Conservation (phyloP, 768 basidiomycete species). For the Rhizopogon vesiculosus region DNA sequence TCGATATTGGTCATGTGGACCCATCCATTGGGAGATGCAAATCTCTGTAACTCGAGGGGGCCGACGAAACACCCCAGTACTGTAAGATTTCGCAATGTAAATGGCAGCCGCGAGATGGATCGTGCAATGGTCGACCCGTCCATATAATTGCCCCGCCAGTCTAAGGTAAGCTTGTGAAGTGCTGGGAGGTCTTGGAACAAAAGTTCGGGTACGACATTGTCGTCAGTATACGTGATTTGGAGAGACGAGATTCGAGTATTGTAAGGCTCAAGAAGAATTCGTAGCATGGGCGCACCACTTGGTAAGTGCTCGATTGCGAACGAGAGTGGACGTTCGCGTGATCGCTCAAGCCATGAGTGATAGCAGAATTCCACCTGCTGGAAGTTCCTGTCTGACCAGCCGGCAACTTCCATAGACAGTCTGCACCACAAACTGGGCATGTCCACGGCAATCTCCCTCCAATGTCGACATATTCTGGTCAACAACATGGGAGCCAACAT, state of each 20-base stretch:
- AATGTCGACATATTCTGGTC: constrained; percentile 34
- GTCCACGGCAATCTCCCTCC: constrained; percentile 34
- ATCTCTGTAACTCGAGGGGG: too few relatives aligned
- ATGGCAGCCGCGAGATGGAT: constrained; percentile 5
- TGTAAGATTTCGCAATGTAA: neutral
- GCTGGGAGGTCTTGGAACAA: constrained; percentile 14
- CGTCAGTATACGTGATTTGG: constrained; percentile 12
- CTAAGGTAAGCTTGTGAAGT: constrained; percentile 15
- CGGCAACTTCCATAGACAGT: constrained; percentile 20
- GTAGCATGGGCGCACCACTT: neutral
- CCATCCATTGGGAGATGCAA: constrained; percentile 13
- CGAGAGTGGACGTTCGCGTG: constrained; percentile 13
- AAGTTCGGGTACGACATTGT: constrained; percentile 7
- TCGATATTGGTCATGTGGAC: constrained; percentile 12
- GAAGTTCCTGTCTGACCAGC: constrained; percentile 5
- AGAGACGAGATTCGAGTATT: constrained; percentile 2
- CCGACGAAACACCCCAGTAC: too few relatives aligned
- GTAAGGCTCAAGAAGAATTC: constrained; percentile 12
- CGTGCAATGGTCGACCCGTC: neutral
- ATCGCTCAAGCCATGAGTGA: constrained; percentile 2
- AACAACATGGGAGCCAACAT: constrained; percentile 33
- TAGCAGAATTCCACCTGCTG: constrained; percentile 10
- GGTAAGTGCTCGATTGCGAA: constrained; percentile 13
- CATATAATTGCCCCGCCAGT: neutral
- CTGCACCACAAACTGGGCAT: constrained; percentile 46